phyloP scores from a whole-genome alignment of 2,329 filamentous ascomycete species.

The Aspergillus quadricinctus region DNA sequence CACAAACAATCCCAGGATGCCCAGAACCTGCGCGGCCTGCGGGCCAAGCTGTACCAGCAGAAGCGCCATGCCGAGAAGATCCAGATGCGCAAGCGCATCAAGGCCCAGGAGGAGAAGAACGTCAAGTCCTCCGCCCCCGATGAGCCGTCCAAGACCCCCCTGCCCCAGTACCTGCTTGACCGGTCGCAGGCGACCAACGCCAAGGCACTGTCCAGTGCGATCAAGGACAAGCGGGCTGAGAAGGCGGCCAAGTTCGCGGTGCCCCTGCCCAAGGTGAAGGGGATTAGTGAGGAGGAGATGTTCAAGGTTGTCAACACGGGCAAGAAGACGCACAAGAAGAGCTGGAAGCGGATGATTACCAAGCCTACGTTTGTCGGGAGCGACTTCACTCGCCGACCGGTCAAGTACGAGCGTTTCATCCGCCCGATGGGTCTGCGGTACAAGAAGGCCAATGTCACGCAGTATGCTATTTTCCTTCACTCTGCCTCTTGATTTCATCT shows the following conservation, averaged over 20 bases:
- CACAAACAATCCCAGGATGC: conserved; percentile 86
- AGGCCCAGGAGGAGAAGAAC: conserved; percentile 91
- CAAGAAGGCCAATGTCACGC: conserved; percentile 69
- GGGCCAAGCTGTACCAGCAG: conserved; percentile 90
- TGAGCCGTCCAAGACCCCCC: conserved; percentile 70
- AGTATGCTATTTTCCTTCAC: conserved; percentile 21
- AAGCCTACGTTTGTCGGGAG: conserved; percentile 86
- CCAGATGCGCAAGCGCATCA: conserved; percentile 93
- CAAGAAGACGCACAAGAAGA: conserved; percentile 88
- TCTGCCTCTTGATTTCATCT: conserved; percentile 1
- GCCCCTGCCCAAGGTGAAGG: conserved; percentile 87
- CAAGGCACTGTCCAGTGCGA: conserved; percentile 74
- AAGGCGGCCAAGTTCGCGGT: conserved; percentile 93
- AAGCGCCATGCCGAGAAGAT: conserved; percentile 97
- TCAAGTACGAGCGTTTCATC: conserved; percentile 71
- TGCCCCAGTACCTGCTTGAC: conserved; percentile 92
- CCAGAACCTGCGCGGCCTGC: conserved; percentile 85
- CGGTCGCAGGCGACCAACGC: conserved; percentile 64
- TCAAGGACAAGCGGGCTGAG: conserved; percentile 92
- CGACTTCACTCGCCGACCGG: conserved; percentile 83
- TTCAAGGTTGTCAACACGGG: conserved; percentile 96
- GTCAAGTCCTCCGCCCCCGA: conserved; percentile 78
- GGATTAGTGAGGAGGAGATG: conserved; percentile 94
- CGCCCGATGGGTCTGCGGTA: conserved; percentile 73
- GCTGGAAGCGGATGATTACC: conserved; percentile 62